Conservation (phyloP, 2,329 filamentous ascomycete species). For the Fusarium pseudoanthophilum region DNA sequence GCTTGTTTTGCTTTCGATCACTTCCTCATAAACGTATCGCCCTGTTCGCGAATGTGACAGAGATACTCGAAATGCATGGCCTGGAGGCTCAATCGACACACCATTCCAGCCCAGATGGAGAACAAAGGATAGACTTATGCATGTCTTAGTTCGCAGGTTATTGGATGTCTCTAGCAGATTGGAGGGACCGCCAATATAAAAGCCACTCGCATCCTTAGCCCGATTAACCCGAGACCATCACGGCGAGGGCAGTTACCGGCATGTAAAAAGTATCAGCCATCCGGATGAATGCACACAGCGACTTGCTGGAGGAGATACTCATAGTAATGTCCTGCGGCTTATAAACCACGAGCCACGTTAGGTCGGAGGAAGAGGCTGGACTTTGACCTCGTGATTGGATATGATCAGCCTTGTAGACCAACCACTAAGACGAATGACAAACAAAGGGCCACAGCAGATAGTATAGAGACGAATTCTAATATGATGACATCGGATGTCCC, state of each 20-base stretch:
- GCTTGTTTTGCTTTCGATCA: slow-evolving; percentile 4
- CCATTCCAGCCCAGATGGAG: slow-evolving; percentile 13
- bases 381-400: background rate
- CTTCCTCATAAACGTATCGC: background rate
- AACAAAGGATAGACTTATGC: slow-evolving; percentile 20
- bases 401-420: background rate
- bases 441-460: background rate
- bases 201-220: background rate
- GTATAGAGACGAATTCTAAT: background rate
- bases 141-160: slow-evolving; percentile 13
- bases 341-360: slow-evolving; percentile 4
- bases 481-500: background rate
- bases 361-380: background rate
- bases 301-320: background rate
- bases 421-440: background rate
- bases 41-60: background rate
- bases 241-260: background rate
- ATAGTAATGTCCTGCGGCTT: background rate
- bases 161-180: slow-evolving; percentile 10
- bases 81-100: background rate
- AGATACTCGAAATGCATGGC: background rate
- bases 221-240: background rate
- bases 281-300: background rate
- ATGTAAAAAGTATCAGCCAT: slow-evolving; percentile 13
- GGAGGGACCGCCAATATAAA: background rate